Base-by-base conservation (phyloP, 148 eudicot species). In the Pharnaceum exiguum region DNA sequence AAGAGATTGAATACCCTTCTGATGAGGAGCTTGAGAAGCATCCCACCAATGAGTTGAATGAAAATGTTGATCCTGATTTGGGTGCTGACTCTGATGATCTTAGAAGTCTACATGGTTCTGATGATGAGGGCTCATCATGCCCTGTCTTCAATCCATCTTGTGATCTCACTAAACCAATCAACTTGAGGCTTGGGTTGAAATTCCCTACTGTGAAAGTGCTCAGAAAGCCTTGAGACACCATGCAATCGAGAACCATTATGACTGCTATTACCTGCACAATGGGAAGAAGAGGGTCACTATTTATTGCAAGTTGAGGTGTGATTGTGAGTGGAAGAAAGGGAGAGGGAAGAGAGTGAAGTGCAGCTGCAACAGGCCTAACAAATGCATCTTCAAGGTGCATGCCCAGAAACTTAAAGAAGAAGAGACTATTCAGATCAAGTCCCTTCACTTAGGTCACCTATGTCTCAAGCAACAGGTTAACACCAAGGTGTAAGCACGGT, bases 1-100 rank as follows among this genome's bases (percentile, higher is more conserved):
- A n/a, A n/a, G n/a, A n/a, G n/a, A n/a, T n/a, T n/a, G n/a, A n/a
- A n/a, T n/a, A n/a, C n/a, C n/a, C n/a, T n/a, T n/a, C n/a, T n/a
- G n/a, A n/a, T n/a, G n/a, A n/a, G n/a, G n/a, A n/a, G n/a, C n/a
- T n/a, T n/a, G n/a, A n/a, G n/a, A n/a, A n/a, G n/a, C n/a, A n/a
- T n/a, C n/a, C n/a, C n/a, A n/a, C n/a, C n/a, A n/a, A n/a, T n/a
- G n/a, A n/a, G n/a, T n/a, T n/a, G n/a, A n/a, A n/a, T n/a, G n/a
- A n/a, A n/a, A n/a, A n/a, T n/a, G n/a, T n/a, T n/a, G n/a, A n/a
- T n/a, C n/a, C n/a, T n/a, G n/a, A n/a, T n/a, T n/a, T n/a, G n/a
- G n/a, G n/a, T n/a, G n/a, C n/a, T 25, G 46, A 55, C 24, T 39
- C 18, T 13, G 59, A 55, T 55, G 59, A 55, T 3, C 6, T 55